These are phyloP conservation scores for Paradendryphiella salina DNA, from an alignment of 2,329 filamentous ascomycete genomes.

Conservation along the genomic window DNA sequence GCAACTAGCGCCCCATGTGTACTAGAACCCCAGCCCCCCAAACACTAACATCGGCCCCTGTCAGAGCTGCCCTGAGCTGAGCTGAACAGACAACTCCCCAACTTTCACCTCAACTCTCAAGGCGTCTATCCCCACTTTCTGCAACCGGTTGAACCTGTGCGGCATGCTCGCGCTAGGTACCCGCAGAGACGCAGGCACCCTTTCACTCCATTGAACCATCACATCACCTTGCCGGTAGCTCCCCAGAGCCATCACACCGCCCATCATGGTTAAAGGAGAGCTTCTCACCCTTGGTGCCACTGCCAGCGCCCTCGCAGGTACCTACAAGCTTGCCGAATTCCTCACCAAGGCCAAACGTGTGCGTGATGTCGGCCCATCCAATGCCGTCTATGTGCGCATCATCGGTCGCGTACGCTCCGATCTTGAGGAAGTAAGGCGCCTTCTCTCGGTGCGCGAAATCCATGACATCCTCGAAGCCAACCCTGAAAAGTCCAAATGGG, in stretches of 20 bases:
- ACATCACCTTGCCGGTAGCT: slow-evolving; percentile 15
- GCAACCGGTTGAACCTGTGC: slow-evolving; percentile 30
- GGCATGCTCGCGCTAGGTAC: slow-evolving; percentile 41
- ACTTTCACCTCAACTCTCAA: slow-evolving; percentile 25
- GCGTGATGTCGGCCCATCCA: slow-evolving; percentile 44
- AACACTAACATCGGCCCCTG: slow-evolving; percentile 20
- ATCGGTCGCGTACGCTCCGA: slow-evolving; percentile 44
- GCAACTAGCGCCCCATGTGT: slow-evolving; percentile 14
- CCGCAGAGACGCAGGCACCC: slow-evolving; percentile 33
- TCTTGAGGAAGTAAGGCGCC: slow-evolving; percentile 45
- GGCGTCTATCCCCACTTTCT: slow-evolving; percentile 19
- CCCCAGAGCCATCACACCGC: slow-evolving; percentile 10
- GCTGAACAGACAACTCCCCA: slow-evolving; percentile 15
- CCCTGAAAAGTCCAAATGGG: slow-evolving; percentile 45
- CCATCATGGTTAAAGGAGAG: slow-evolving; percentile 41
- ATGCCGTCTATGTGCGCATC: slow-evolving; percentile 47
- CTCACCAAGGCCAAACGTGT: slow-evolving; percentile 43
- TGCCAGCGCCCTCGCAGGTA: slow-evolving; percentile 41
- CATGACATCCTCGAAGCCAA: slow-evolving; percentile 45
- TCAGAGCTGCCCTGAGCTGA: slow-evolving; percentile 9
- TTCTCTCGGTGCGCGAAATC: slow-evolving; percentile 44
- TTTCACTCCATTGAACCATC: slow-evolving; percentile 25
- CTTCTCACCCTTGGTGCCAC: slow-evolving; percentile 41
- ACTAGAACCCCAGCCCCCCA: slow-evolving; percentile 23
- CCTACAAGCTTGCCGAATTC: slow-evolving; percentile 47